phyloP scores from a whole-genome alignment of 106 monocot genomes.

The Agapanthus africanus region DNA sequence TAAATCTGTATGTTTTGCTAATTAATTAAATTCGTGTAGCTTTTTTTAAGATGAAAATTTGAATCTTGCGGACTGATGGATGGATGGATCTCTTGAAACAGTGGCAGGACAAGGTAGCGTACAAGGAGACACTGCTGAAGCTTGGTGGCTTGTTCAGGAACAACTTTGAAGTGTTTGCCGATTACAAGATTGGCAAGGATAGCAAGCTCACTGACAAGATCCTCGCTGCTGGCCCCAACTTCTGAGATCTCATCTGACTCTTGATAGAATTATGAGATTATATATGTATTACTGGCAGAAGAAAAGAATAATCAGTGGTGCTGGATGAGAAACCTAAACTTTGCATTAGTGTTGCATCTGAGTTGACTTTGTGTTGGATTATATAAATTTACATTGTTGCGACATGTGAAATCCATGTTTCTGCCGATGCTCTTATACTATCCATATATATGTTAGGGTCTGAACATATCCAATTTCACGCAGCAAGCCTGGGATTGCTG shows the following conservation, averaged over 20 bases:
- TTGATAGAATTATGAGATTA: background rate
- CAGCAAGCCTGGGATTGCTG: no score
- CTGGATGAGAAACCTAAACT: no score
- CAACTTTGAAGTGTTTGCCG: conserved; percentile 86
- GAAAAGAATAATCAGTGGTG: no score
- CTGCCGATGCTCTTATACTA: no score
- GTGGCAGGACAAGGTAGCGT: conserved; percentile 71
- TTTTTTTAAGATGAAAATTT: background rate
- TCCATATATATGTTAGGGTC: no score
- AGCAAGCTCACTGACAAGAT: conserved; percentile 77
- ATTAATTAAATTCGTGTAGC: no score
- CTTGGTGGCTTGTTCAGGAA: conserved; percentile 85
- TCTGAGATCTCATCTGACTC: background rate
- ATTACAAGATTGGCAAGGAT: conserved; percentile 78
- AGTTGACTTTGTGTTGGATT: no score
- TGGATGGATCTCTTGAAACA: conserved; percentile 9
- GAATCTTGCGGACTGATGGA: background rate
- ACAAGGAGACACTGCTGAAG: conserved; percentile 80
- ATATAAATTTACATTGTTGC: no score
- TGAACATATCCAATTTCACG: no score
- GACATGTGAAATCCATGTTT: no score
- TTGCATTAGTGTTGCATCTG: no score
- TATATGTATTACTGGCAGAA: no score
- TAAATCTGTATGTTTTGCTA: background rate
- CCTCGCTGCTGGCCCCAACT: conserved; percentile 78